Evolutionary conservation across 306 rosid species (phyloP).

Genomic region (Sindora glabra): DNA sequence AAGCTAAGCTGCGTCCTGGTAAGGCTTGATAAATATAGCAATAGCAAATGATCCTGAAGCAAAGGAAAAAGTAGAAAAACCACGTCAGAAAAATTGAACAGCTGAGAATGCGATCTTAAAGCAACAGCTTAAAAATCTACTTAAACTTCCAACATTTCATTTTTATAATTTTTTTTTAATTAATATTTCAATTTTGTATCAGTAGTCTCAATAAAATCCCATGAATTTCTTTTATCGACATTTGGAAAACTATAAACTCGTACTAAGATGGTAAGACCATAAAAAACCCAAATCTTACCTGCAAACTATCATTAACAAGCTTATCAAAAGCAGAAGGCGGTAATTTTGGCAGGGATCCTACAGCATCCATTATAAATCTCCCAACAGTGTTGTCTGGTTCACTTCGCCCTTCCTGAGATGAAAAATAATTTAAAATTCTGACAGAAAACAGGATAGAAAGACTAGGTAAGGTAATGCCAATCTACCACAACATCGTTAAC

Average conservation of each 20-base stretch:
- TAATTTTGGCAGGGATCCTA: conserved; percentile 73
- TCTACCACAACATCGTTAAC: conserved; percentile 85
- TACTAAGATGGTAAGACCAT: too few species aligned
- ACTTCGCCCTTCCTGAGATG: conserved; percentile 63
- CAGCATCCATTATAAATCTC: conserved; percentile 52
- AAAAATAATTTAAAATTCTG: background rate
- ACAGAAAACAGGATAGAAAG: background rate
- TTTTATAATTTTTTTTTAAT: too few species aligned
- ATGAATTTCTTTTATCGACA: background rate
- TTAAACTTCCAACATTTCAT: too few species aligned
- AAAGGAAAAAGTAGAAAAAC: background rate
- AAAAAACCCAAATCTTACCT: conserved; percentile 34
- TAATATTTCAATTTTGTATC: too few species aligned
- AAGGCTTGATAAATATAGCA: conserved; percentile 79
- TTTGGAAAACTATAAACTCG: too few species aligned
- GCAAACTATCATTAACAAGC: conserved; percentile 72
- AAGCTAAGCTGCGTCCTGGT: conserved; percentile 79
- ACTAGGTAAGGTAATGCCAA: background rate
- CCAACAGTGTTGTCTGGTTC: conserved; percentile 73
- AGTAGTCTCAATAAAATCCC: background rate
- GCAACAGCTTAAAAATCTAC: too few species aligned
- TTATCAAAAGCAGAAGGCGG: conserved; percentile 64
- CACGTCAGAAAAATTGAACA: background rate
- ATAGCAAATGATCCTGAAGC: conserved; percentile 73
- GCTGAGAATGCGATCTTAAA: too few species aligned